Conservation (phyloP, 768 basidiomycete species). For the Termitomyces sp. region DNA sequence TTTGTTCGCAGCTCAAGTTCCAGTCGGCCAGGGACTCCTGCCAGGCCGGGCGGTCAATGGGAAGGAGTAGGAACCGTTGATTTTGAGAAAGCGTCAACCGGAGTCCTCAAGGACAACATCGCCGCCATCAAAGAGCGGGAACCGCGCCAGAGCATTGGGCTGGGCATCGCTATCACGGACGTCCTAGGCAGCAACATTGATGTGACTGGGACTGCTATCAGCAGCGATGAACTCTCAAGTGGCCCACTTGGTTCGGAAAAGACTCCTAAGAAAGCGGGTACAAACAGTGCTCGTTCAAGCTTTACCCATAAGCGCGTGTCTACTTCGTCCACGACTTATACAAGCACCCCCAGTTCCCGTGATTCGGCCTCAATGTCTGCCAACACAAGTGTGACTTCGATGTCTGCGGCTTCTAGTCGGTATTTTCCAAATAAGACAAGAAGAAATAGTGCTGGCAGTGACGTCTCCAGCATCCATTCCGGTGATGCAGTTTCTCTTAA, state of each 20-base stretch:
- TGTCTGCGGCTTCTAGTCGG: constrained; percentile 66
- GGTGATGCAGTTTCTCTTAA: constrained; percentile 57
- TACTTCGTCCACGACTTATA: constrained; percentile 82
- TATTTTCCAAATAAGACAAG: constrained; percentile 64
- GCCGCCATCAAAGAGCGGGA: constrained; percentile 41
- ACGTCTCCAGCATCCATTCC: constrained; percentile 72
- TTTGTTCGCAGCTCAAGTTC: constrained; percentile 58
- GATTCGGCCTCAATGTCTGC: constrained; percentile 83
- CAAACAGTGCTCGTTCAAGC: constrained; percentile 57
- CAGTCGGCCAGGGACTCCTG: constrained; percentile 74
- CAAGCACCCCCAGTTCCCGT: constrained; percentile 77
- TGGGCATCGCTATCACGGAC: constrained; percentile 28
- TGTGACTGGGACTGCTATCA: constrained; percentile 36
- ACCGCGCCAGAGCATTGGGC: constrained; percentile 30
- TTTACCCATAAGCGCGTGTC: constrained; percentile 87
- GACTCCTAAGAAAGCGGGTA: constrained; percentile 59
- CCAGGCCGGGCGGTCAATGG: constrained; percentile 66
- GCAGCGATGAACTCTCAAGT: constrained; percentile 53
- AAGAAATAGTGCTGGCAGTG: constrained; percentile 84
- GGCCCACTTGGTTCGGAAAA: constrained; percentile 48
- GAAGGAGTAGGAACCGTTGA: constrained; percentile 55
- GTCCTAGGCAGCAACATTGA: constrained; percentile 35
- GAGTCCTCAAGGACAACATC: constrained; percentile 32
- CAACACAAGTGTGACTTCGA: constrained; percentile 72
- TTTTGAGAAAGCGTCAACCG: constrained; percentile 32